A percentile compares a stretch with the other conserved stretches of the same genome.
Evolutionary conservation across 805 yeast genomes (phyloP).

Genomic region (Candida boidinii): DNA sequence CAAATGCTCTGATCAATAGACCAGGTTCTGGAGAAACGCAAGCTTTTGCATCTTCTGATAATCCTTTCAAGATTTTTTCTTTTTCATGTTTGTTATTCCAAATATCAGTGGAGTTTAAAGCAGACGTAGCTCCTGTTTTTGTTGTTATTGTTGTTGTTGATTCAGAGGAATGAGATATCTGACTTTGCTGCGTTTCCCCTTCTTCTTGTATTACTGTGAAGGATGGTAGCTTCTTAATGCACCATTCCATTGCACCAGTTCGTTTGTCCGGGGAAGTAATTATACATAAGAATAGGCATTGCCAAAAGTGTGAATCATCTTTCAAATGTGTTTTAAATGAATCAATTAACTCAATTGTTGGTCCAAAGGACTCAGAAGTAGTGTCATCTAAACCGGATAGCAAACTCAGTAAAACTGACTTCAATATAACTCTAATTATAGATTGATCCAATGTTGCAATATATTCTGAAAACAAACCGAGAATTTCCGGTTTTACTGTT

Average conservation of each 20-base stretch:
- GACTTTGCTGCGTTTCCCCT: too few species aligned
- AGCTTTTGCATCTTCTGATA: slow-evolving; percentile 39
- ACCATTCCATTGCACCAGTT: slow-evolving; percentile 78
- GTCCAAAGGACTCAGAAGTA: slow-evolving; percentile 69
- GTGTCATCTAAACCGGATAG: slow-evolving; percentile 92
- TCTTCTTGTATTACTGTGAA: slow-evolving; percentile 21
- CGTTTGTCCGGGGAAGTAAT: slow-evolving; percentile 74
- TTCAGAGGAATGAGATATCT: too few species aligned
- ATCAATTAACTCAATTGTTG: slow-evolving; percentile 53
- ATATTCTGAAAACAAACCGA: slow-evolving; percentile 50
- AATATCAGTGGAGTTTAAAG: background rate
- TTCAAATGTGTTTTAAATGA: slow-evolving; percentile 44
- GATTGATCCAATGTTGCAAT: slow-evolving; percentile 43
- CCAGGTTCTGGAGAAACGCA: slow-evolving; percentile 76
- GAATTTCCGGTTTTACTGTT: slow-evolving; percentile 72
- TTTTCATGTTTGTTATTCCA: slow-evolving; percentile 10
- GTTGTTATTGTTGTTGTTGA: slow-evolving; percentile 3
- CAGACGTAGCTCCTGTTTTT: slow-evolving; percentile 3
- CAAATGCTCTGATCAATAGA: slow-evolving; percentile 63
- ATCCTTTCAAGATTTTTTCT: slow-evolving; percentile 11
- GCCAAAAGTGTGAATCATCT: slow-evolving; percentile 83
- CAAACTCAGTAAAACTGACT: slow-evolving; percentile 65
- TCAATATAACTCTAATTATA: slow-evolving; percentile 45
- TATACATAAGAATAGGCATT: slow-evolving; percentile 62
- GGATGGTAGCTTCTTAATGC: slow-evolving; percentile 55